Evolutionary conservation across 768 basidiomycete species (phyloP), one percentile per base, ranked within the genome.

Genomic region (Termitomyces sp.): DNA sequence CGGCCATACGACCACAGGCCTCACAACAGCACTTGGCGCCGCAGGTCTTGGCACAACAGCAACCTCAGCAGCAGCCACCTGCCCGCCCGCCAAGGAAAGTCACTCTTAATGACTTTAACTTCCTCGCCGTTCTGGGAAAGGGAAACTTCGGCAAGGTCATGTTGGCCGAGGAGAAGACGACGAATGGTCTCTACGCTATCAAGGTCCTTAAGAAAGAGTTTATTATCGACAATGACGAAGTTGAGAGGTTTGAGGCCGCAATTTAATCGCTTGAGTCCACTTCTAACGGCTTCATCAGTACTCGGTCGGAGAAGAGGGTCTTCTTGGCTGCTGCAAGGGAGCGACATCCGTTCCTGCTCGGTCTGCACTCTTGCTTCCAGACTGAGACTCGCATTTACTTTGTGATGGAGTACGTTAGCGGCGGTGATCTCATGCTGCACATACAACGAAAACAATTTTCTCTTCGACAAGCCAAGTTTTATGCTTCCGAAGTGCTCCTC

Each of bases 131-230:
- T 16, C 84, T 99, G 37, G 97, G 97, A 51, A 98, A 98, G 75
- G 97, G 97, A 65, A 99, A 98, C 74, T 99, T 99, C 68, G 97
- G 97, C 56, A 99, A 99, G 72, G 97, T 99, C 73, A 99, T 99
- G 97, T 76, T 99, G 58, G 97, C 97, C 10, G 97, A 99, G 73
- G 97, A 99, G 80, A 99, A 99, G 84, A 86, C 81, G 71, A 82
- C 86, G 51, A 92, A 85, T 64, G 85, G 82, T 51, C 73, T 98
- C 56, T 98, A 90, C 69, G 97, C 97, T n/a, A 98, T 99, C 79
- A 99, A 99, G 74, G 97, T 99, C n/a, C 70, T 99, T 70, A 99
- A 99, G 82, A 99, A 99, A 70, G 97, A 98, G 74, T 98, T 99
- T 69, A 98, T 99, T 71, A 98, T 99, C 66, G 97, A 99, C 71